These are phyloP conservation scores for Keithomyces neogunnii DNA, from an alignment of 2,329 filamentous ascomycete species.

Conservation along the genomic window DNA sequence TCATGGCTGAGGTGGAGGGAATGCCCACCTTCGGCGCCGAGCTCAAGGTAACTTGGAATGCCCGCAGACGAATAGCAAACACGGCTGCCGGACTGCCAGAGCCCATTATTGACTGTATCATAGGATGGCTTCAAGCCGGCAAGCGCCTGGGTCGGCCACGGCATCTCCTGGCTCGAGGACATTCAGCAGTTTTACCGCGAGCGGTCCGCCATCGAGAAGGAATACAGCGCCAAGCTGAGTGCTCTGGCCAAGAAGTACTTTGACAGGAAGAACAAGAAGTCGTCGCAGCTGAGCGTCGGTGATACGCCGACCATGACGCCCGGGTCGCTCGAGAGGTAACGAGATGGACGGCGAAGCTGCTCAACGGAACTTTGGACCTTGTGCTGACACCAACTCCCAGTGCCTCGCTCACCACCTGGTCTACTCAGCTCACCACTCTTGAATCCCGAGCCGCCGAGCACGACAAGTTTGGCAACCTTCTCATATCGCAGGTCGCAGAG, in stretches of 20 bases:
- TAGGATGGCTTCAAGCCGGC: conserved; percentile 96
- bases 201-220: conserved; percentile 88
- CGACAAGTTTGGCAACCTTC: conserved; percentile 71
- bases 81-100: not conserved
- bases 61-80: not conserved
- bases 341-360: not conserved
- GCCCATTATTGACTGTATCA: not conserved
- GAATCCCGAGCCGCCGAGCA: conserved; percentile 85
- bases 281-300: conserved; percentile 79
- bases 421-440: conserved; percentile 82
- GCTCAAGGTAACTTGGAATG: conserved; percentile 61
- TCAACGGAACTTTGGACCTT: conserved; percentile 11
- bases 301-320: conserved; percentile 90
- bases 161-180: conserved; percentile 92
- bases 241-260: conserved; percentile 91
- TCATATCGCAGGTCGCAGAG: conserved; percentile 75
- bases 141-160: conserved; percentile 82
- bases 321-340: conserved; percentile 80
- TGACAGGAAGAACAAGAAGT: conserved; percentile 91
- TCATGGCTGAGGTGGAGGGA: conserved; percentile 76
- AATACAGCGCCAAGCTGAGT: conserved; percentile 84
- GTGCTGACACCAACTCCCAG: conserved; percentile 30
- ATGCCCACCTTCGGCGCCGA: conserved; percentile 86
- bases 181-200: conserved; percentile 97
- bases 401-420: conserved; percentile 94